Base-by-base conservation (phyloP, 2,329 filamentous ascomycete genomes). In the Colletotrichum shisoi region DNA sequence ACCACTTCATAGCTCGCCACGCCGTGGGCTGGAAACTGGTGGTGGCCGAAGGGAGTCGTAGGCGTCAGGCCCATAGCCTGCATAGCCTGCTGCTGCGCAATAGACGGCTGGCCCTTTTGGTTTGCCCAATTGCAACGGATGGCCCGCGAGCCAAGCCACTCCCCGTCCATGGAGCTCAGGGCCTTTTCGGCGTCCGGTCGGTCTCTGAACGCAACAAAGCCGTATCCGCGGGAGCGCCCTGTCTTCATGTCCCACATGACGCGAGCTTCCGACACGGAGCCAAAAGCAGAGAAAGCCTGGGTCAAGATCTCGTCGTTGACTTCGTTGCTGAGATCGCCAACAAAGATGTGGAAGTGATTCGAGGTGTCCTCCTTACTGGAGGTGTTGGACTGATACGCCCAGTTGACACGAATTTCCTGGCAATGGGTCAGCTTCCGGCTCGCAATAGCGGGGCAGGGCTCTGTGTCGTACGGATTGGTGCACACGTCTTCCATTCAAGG, bases 241-340 rank as follows among this genome's bases (percentile, higher is more conserved):
- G 95, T 99, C 86, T 99, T 99, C 95, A 99, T 99, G 79, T 99
- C 95, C 95, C 95, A 99, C 95, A 99, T 99, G 71, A 99, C 95
- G 74, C 95, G 93, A 68, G 95, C 95, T 80, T 99, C 95, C 3
- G 95, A 99, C 56, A 99, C 94, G 13, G 89, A 92, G 46, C 95
- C 95, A 78, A 98, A 99, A 51, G 93, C 93, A 54, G 93, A 96
- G 80, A 99, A 99, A 13, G 95, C 95, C 79, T 97, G 94, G 17
- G 91, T 84, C 24, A 99, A 85, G 59, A 97, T 88, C 76, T 99
- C 95, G 74, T 99, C 95, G 74, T 99, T 99, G 78, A 99, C 95
- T 79, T 99, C 95, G 76, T 99, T 99, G 73, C 94, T 97, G 63
- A 99, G 82, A 77, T 99, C 95, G 69, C 95, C 95, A 63, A 99